A percentile compares a stretch with the other conserved stretches of the same genome.
These are phyloP conservation scores for Penicillium hesseltinei DNA, from an alignment of 2,329 filamentous ascomycete genomes.

Conservation along the genomic window DNA sequence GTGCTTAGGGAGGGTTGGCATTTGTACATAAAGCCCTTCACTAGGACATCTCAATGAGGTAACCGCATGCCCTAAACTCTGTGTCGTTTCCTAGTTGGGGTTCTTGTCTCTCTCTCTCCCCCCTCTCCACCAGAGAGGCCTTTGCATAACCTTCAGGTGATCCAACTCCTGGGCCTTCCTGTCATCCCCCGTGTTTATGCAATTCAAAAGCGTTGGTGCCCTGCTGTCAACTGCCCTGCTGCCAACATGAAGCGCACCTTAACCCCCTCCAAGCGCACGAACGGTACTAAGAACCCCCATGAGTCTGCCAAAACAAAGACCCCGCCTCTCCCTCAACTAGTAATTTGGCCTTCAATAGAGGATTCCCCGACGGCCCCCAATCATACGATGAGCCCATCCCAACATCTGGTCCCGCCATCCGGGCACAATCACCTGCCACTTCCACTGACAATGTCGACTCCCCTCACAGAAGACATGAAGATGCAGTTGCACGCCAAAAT, in stretches of 20 bases:
- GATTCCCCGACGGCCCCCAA: too few relatives aligned
- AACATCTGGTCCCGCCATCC: constrained; percentile 28
- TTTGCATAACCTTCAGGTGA: too few relatives aligned
- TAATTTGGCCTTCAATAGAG: background rate
- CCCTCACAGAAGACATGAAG: constrained; percentile 65
- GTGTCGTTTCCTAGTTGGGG: background rate
- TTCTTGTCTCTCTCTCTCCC: too few relatives aligned
- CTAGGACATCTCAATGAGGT: background rate
- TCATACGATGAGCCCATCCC: background rate
- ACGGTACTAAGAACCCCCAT: background rate
- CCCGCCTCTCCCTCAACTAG: background rate
- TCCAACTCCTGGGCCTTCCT: background rate
- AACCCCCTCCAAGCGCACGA: background rate
- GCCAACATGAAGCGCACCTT: background rate
- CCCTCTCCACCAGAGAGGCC: too few relatives aligned
- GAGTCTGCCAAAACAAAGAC: background rate
- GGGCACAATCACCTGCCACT: constrained; percentile 31
- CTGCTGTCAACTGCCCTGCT: background rate
- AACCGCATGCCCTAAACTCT: background rate
- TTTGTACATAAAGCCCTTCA: too few relatives aligned
- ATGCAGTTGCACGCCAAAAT: constrained; percentile 68
- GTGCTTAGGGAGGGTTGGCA: too few relatives aligned
- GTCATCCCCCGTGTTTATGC: background rate
- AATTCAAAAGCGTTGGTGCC: background rate
- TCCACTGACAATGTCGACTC: constrained; percentile 18